Evolutionary conservation across 495 filamentous ascomycete species (phyloP).

Genomic region (Lophium mytilinum): DNA sequence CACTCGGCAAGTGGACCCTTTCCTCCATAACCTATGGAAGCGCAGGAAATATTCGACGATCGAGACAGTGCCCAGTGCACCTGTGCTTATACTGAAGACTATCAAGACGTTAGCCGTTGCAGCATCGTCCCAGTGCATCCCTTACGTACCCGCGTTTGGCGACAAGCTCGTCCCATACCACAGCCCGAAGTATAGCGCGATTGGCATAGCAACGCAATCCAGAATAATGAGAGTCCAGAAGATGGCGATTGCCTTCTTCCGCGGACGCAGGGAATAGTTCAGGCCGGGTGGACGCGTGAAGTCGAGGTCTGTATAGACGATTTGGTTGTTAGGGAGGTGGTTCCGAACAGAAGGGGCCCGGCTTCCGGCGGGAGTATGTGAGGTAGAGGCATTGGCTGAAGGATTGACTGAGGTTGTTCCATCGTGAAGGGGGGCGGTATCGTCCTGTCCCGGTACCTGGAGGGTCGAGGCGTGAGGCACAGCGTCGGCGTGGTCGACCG

Average conservation of each 20-base stretch:
- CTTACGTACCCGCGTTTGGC: constrained; percentile 44
- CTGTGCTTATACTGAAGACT: constrained; percentile 55
- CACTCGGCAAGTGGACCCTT: constrained; percentile 44
- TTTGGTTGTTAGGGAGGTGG: too few species aligned
- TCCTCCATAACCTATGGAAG: constrained; percentile 34
- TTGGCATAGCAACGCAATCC: constrained; percentile 47
- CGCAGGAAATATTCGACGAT: constrained; percentile 50
- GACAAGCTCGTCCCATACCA: constrained; percentile 49
- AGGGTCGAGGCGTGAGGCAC: neutral
- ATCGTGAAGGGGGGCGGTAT: neutral
- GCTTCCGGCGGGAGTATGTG: neutral
- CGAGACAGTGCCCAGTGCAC: constrained; percentile 47
- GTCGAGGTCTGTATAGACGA: constrained; percentile 24
- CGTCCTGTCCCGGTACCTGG: constrained; percentile 6
- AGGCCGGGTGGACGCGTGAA: constrained; percentile 43
- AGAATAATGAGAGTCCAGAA: constrained; percentile 53
- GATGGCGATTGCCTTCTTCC: constrained; percentile 46
- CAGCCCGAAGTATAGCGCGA: constrained; percentile 49
- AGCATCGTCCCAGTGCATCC: neutral
- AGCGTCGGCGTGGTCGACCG: neutral
- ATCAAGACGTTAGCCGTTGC: neutral
- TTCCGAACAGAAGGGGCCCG: constrained; percentile 6
- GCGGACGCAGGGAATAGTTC: constrained; percentile 47
- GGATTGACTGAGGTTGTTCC: neutral
- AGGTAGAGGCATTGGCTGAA: neutral